Base-by-base conservation (phyloP, 1,139 yeast genomes). In the Kodamaea sp. region DNA sequence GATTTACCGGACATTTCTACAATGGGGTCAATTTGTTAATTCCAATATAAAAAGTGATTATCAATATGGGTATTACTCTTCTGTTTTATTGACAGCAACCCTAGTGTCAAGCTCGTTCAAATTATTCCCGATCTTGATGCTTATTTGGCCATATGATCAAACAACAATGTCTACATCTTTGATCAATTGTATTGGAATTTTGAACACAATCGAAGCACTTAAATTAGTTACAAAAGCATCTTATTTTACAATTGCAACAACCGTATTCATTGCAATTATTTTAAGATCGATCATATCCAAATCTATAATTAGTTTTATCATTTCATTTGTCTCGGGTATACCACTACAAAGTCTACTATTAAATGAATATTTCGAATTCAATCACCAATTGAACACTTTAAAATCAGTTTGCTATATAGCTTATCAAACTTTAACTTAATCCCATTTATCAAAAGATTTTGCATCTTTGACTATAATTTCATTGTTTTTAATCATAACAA, bases 71-170 rank as follows among this genome's bases (percentile, higher is more conserved):
- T 70, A 66, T 47, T 48, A 51, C 24, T 46, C 52, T 2, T 54
- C 63, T 6, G 75, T 76, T 2, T 60, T 90, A 24, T 70, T 89
- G 1, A 73, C 81, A 4, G 84, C 96, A 0, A 72, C 88, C 1
- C 58, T 89, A 33, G 74, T 88, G 3, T 81, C 97, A 0, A 80
- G 87, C 32, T 79, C 88, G 1, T 81, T 92, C 30, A 86, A 84
- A 54, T 69, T 92, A 22, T 83, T 90, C 46, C 98, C 98, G 0
- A 84, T 94, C n/a, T 67, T 92, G 27, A 90, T 90, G 90, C 70
- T 92, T 29, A 90, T 94, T 28, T 92, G 99, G 99, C 92, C 96
- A 1, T 92, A 92, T 55, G 97, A 92, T 54, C 58, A 58, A 29
- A 75, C 86, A 6, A 73, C 85, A 0, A 70, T 83, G 6, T 84